Base-by-base conservation (phyloP, 2,329 filamentous ascomycete genomes). In the Phymatotrichopsis omnivora region DNA sequence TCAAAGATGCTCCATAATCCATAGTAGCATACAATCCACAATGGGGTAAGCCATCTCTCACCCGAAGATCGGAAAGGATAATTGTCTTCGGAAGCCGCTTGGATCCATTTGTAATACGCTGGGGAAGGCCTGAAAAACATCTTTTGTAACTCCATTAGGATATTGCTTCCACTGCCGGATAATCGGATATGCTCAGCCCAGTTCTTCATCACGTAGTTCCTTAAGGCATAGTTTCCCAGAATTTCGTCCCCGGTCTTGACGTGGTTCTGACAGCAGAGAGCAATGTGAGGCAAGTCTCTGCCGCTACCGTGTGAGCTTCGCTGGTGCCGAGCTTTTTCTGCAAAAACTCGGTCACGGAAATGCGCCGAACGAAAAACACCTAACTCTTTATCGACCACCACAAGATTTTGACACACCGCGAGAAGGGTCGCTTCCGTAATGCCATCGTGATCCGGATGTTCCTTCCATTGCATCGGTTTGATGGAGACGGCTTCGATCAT, bases 281-380 rank as follows among this genome's bases (percentile, higher is more conserved):
- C 17, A 46, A 6, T 4, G 24, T 16, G 14, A 50, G 32, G 10
- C 47, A 50, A 7, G 6, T 16, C 19, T 47, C 44, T 7, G 43
- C 37, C 28, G 27, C 37, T 25, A 19, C 17, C 1, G 11, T 10
- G 25, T 50, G 47, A 7, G 30, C 28, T 20, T 32, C 27, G 8
- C 14, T 22, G 8, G 22, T 19, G 3, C 7, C 24, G 11, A 33
- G 22, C 12, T 22, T 24, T 16, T 24, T 29, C 16, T 47, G 42
- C 2, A 57, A 27, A 31, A 33, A 55, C 31, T 56, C 53, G 4
- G 44, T n/a, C 5, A 51, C 49, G 0, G 55, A 57, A 33, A 36
- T 57, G 55, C 4, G 54, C 45, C 35, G 56, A 54, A 2, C 51
- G 48, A 16, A 57, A 28, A 7, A 50, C 43, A 32, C 51, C 17